Percentiles rank a stretch among this genome's conserved stretches.
Evolutionary conservation across 2,329 filamentous ascomycete species (phyloP).

Genomic region (Paracorniculantispora psalliotae): DNA sequence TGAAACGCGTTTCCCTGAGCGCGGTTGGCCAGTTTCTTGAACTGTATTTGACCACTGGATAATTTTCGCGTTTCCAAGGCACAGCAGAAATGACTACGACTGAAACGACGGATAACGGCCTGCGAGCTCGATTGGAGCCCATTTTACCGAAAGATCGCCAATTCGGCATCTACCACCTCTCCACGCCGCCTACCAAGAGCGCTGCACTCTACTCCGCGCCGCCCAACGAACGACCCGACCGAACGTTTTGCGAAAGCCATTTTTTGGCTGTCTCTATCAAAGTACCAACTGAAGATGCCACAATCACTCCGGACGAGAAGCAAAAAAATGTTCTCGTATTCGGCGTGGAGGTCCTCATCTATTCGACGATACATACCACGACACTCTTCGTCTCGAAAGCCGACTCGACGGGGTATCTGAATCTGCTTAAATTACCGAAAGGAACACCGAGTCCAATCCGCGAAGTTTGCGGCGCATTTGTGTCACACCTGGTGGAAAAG

Average conservation of each 20-base stretch:
- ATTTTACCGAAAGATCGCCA: conserved; percentile 49
- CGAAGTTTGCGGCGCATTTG: conserved; percentile 67
- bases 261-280: conserved; percentile 55
- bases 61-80: not conserved
- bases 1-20: conserved; percentile 7
- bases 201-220: conserved; percentile 75
- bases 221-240: conserved; percentile 64
- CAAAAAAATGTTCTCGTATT: conserved; percentile 62
- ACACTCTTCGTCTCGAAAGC: conserved; percentile 96
- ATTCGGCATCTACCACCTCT: conserved; percentile 79
- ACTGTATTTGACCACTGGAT: not conserved
- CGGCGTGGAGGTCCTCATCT: conserved; percentile 83
- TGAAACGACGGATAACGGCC: not conserved
- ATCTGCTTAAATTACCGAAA: conserved; percentile 58
- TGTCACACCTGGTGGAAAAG: conserved; percentile 67
- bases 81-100: not conserved
- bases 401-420: conserved; percentile 86
- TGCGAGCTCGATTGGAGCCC: conserved; percentile 31
- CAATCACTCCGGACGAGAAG: conserved; percentile 11
- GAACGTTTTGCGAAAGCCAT: conserved; percentile 83
- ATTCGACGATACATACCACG: conserved; percentile 72
- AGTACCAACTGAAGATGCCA: conserved; percentile 8
- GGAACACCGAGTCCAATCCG: conserved; percentile 69
- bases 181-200: conserved; percentile 71
- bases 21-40: not conserved